phyloP scores from a whole-genome alignment of 441 rosid species.

The Manihot esculenta region DNA sequence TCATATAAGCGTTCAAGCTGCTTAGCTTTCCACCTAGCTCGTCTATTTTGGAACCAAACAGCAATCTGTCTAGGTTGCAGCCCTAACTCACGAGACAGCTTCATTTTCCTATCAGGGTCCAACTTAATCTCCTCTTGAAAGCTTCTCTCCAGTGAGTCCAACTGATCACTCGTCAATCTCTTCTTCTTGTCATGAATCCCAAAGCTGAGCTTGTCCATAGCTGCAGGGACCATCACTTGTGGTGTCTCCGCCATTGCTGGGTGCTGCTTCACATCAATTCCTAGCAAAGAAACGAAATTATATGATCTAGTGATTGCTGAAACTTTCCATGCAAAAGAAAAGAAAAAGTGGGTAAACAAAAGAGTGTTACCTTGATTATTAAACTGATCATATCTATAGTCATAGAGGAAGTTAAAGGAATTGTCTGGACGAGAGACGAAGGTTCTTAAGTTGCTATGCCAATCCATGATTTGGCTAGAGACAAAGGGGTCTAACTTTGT shows the following conservation, averaged over 20 bases:
- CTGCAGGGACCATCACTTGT: slow-evolving; percentile 29
- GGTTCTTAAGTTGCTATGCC: slow-evolving; percentile 45
- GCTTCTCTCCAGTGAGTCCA: slow-evolving; percentile 70
- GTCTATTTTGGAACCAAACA: slow-evolving; percentile 93
- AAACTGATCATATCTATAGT: slow-evolving; percentile 47
- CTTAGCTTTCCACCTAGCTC: slow-evolving; percentile 93
- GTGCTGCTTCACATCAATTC: slow-evolving; percentile 49
- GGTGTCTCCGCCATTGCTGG: slow-evolving; percentile 37
- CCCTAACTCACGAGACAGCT: slow-evolving; percentile 75
- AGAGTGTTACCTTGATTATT: slow-evolving; percentile 40
- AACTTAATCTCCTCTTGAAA: slow-evolving; percentile 86
- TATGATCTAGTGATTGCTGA: too few species aligned
- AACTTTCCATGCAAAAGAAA: too few species aligned
- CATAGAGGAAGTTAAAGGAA: slow-evolving; percentile 52
- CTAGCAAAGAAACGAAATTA: too few species aligned
- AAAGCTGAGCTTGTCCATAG: slow-evolving; percentile 33
- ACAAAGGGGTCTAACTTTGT: too few species aligned
- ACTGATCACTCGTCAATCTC: slow-evolving; percentile 63
- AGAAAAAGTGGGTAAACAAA: background rate
- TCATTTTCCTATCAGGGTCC: slow-evolving; percentile 81
- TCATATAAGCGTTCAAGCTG: slow-evolving; percentile 75
- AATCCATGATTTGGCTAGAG: slow-evolving; percentile 55
- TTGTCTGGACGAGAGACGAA: slow-evolving; percentile 45
- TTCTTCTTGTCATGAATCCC: slow-evolving; percentile 64
- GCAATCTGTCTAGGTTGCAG: slow-evolving; percentile 89